Evolutionary conservation across 2,329 filamentous ascomycete genomes (phyloP).

Genomic region (Fusarium verticillioides): DNA sequence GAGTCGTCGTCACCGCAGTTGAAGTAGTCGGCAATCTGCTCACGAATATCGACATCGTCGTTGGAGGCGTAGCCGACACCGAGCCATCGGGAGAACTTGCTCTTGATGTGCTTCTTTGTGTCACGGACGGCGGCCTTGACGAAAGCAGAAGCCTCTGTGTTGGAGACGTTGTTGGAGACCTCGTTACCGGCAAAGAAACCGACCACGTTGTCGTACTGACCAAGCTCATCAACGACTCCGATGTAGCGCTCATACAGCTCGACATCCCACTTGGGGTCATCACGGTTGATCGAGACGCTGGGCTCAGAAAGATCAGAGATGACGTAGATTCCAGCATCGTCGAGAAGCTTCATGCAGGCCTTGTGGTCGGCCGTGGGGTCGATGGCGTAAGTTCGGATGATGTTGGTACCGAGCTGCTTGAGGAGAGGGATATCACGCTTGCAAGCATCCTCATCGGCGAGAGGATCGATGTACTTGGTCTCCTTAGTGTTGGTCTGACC

Average conservation of each 20-base stretch:
- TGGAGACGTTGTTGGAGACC: constrained; percentile 88
- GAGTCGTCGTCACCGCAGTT: constrained; percentile 78
- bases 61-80: constrained; percentile 97
- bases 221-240: constrained; percentile 81
- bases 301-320: constrained; percentile 91
- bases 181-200: constrained; percentile 99
- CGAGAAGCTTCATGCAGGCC: constrained; percentile 84
- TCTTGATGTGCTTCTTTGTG: constrained; percentile 92
- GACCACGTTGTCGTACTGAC: constrained; percentile 88
- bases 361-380: constrained; percentile 82
- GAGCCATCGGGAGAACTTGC: constrained; percentile 79
- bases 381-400: constrained; percentile 94
- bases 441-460: constrained; percentile 78
- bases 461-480: constrained; percentile 80
- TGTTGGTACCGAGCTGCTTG: constrained; percentile 83
- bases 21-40: constrained; percentile 89
- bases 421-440: constrained; percentile 88
- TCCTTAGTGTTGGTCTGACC: constrained; percentile 58
- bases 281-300: constrained; percentile 83
- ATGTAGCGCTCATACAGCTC: constrained; percentile 85
- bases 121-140: constrained; percentile 98
- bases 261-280: constrained; percentile 81
- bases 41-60: constrained; percentile 86
- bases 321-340: constrained; percentile 92
- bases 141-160: constrained; percentile 90